Percentiles rank a stretch among this genome's conserved stretches.
phyloP scores from a whole-genome alignment of 371 early-diverging fungal genomes.

The Mortierella sp. region DNA sequence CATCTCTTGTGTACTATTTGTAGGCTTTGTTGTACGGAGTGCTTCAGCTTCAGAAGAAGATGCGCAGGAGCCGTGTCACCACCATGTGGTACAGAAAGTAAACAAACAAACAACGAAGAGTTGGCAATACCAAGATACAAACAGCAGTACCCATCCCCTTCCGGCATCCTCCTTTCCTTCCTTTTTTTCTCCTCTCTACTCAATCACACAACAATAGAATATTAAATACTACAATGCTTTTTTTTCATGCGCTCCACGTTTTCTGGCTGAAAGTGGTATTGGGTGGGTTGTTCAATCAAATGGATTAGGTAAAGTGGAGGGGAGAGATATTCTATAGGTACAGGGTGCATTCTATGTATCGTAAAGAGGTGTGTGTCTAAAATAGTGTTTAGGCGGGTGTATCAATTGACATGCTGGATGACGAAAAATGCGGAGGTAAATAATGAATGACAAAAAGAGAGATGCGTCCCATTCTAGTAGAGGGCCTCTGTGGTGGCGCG shows the following conservation, averaged over 20 bases:
- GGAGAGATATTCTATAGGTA: neutral
- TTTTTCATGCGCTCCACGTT: neutral
- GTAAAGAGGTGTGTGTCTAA: neutral
- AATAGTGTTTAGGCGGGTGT: neutral
- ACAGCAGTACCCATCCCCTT: neutral
- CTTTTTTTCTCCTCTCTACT: neutral
- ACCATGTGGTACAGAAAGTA: slow-evolving; percentile 64
- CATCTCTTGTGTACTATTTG: neutral
- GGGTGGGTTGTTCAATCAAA: neutral
- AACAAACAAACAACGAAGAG: slow-evolving; percentile 1
- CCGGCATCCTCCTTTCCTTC: no score
- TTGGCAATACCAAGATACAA: neutral
- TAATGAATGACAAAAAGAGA: neutral
- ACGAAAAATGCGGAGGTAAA: neutral
- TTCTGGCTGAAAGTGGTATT: neutral
- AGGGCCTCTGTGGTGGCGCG: slow-evolving; percentile 24
- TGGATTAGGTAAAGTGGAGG: neutral
- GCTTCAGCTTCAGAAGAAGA: slow-evolving; percentile 98
- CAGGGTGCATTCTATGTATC: neutral
- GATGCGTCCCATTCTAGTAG: neutral
- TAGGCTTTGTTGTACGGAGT: slow-evolving; percentile 95
- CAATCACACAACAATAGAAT: neutral
- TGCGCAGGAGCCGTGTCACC: slow-evolving; percentile 74
- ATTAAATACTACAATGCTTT: neutral
- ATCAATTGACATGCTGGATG: slow-evolving; percentile 6